Conservation (phyloP, 805 yeast genomes). For the Candida tallmaniae region DNA sequence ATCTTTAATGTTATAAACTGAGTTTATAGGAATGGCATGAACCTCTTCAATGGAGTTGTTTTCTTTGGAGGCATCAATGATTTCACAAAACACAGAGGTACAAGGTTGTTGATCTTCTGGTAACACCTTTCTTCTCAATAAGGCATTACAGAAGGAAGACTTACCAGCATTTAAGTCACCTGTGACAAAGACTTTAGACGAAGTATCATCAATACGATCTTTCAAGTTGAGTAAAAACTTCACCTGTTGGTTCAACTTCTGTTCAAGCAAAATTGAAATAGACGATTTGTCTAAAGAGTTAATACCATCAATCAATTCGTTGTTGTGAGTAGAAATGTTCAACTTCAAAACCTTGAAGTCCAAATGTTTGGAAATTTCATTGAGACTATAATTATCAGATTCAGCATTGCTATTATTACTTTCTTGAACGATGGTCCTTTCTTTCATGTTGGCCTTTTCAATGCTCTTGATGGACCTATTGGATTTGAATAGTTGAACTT, state of each 20-base stretch:
- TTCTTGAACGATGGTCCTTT: background rate
- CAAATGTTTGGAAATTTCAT: slow-evolving; percentile 13
- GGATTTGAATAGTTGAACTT: slow-evolving; percentile 6
- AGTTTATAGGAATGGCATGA: slow-evolving; percentile 74
- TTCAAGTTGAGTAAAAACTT: slow-evolving; percentile 68
- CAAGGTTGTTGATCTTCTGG: slow-evolving; percentile 99
- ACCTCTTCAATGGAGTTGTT: slow-evolving; percentile 82
- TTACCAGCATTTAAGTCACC: slow-evolving; percentile 98
- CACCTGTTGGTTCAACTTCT: slow-evolving; percentile 58
- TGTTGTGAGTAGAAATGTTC: slow-evolving; percentile 44
- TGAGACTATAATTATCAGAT: too few relatives aligned
- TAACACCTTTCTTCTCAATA: slow-evolving; percentile 67
- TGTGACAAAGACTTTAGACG: slow-evolving; percentile 91
- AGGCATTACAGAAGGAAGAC: slow-evolving; percentile 90
- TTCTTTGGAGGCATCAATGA: slow-evolving; percentile 68
- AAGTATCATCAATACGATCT: slow-evolving; percentile 83
- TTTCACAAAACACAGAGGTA: slow-evolving; percentile 94
- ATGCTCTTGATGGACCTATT: slow-evolving; percentile 8
- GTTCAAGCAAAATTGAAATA: slow-evolving; percentile 63
- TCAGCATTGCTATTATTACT: background rate
- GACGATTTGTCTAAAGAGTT: slow-evolving; percentile 62
- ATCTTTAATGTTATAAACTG: slow-evolving; percentile 48
- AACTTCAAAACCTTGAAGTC: slow-evolving; percentile 61
- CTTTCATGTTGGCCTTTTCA: slow-evolving; percentile 6
- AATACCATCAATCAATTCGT: slow-evolving; percentile 34